Conservation (phyloP, 1,284 basidiomycete genomes). For the Testicularia cyperi region DNA sequence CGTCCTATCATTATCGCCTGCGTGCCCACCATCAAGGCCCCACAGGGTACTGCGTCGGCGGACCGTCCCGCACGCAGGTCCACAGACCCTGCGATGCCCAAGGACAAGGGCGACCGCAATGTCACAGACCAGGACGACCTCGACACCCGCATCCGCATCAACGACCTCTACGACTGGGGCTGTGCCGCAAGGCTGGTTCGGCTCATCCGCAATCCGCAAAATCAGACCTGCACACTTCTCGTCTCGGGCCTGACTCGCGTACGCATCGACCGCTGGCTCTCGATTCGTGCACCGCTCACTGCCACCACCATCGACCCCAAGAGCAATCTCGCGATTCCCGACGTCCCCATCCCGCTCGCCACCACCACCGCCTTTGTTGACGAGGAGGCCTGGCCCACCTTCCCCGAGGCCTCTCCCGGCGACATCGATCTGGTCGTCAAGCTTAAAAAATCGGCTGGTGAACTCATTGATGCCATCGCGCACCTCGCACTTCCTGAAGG, state of each 20-base stretch:
- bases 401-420: constrained; percentile 25
- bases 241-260: constrained; percentile 54
- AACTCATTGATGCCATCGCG: constrained; percentile 46
- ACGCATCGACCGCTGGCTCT: constrained; percentile 52
- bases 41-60: constrained; percentile 34
- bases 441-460: constrained; percentile 41
- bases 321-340: constrained; percentile 45
- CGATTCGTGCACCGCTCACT: constrained; percentile 49
- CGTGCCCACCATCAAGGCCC: constrained; percentile 43
- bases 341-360: constrained; percentile 50
- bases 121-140: constrained; percentile 26
- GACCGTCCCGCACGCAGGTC: constrained; percentile 28
- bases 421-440: constrained; percentile 34
- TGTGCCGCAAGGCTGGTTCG: constrained; percentile 55
- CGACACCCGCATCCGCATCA: constrained; percentile 37
- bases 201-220: constrained; percentile 51
- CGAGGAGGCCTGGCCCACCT: constrained; percentile 36
- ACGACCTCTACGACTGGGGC: constrained; percentile 52
- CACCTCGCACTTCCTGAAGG: constrained; percentile 27
- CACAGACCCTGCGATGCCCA: constrained; percentile 29
- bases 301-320: constrained; percentile 46
- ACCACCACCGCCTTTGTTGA: constrained; percentile 47
- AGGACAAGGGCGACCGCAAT: constrained; percentile 15
- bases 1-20: constrained; percentile 51
- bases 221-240: constrained; percentile 52